Evolutionary conservation across 495 filamentous ascomycete genomes (phyloP).

Genomic region (Xylaria castorea): DNA sequence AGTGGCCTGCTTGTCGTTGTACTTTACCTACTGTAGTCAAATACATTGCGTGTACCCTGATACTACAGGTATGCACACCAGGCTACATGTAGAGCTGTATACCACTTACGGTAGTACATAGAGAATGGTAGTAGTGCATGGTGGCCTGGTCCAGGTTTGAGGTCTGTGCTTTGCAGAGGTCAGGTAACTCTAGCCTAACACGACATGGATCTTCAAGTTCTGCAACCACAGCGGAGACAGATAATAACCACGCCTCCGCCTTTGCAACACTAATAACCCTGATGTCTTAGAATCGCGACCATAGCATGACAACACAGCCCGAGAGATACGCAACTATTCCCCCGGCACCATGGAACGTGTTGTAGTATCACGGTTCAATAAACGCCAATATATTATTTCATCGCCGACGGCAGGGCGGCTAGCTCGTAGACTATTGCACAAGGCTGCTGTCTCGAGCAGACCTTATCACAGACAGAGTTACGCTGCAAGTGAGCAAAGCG

Average conservation of each 20-base stretch:
- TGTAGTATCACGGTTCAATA: constrained; percentile 2
- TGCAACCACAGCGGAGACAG: background rate
- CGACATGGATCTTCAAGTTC: constrained; percentile 16
- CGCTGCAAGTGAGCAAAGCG: constrained; percentile 4
- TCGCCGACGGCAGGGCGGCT: background rate
- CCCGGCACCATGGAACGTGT: background rate
- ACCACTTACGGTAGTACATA: background rate
- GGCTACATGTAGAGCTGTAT: constrained; percentile 9
- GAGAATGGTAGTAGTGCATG: background rate
- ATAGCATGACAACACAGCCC: background rate
- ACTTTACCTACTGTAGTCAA: constrained; percentile 12
- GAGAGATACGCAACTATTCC: background rate
- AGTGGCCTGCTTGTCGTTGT: background rate
- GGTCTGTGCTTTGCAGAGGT: constrained; percentile 20
- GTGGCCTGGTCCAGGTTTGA: constrained; percentile 7
- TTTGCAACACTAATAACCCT: constrained; percentile 8
- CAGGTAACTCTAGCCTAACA: constrained; percentile 13
- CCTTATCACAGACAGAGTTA: background rate
- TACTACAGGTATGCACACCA: background rate
- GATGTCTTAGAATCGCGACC: constrained; percentile 10
- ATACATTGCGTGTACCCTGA: constrained; percentile 4
- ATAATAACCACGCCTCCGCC: background rate
- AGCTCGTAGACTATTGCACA: constrained; percentile 22
- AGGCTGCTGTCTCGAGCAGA: constrained; percentile 7
- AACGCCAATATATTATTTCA: background rate